Evolutionary conservation across 345 rosid genomes (phyloP), one percentile per base, ranked within the genome.

Genomic region (Salix purpurea): DNA sequence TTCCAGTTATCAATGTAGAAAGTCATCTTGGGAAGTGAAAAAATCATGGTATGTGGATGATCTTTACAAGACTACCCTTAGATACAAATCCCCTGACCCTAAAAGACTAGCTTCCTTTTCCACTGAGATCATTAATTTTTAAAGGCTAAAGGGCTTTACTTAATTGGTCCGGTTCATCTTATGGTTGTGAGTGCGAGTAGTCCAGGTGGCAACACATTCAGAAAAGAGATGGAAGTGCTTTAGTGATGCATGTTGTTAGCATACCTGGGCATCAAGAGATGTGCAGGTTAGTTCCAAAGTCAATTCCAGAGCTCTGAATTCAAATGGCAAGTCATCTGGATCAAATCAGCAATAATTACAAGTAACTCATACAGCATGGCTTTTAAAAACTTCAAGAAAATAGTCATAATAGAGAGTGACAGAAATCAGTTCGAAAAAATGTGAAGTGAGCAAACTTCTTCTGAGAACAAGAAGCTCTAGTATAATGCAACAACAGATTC

Each of bases 281-380:
- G 83, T 85, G 91, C 98, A 96, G 71, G 96, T 88, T 68, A 93
- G 54, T 67, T 96, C 99, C 89, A 96, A 86, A 78, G 97, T 97
- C 85, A 96, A 75, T 83, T 96, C 99, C 80, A 96, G 85, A 34
- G 99, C 96, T 84, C 87, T 90, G 80, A 96, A 93, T 72, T 96
- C 98, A 84, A 96, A 96, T 28, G 98, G 99, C 75, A 96, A 86
- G 87, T 96, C 97, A 88, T 96, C 99, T 96, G 91, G 75, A 86
- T 79, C 76, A 85, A 77, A 65, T 46, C 74, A 79, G 71, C 61
- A 81, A 46, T 61, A 52, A n/a, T 40, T 2, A 32, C 79, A 15
- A 86, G 86, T 77, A 82, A 72, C 26, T 68, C 67, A 74, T 11
- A 48, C 48, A 69, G 69, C 65, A 67, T 42, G 73, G 15, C 50